These are phyloP conservation scores for Phytophthora meadii DNA, from an alignment of 352 stramenopile species.

Conservation along the genomic window DNA sequence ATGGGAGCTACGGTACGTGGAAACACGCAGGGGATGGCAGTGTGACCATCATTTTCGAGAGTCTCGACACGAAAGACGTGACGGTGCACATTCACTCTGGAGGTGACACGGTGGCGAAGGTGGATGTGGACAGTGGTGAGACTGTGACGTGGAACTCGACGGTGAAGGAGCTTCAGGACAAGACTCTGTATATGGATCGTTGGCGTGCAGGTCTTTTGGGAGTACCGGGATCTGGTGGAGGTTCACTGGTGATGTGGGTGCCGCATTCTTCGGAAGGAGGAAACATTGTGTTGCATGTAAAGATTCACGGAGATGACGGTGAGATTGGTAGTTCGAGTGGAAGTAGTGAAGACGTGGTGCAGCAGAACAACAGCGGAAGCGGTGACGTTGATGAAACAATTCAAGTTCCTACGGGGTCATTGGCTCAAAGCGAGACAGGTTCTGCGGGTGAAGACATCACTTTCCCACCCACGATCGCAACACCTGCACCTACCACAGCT, in stretches of 20 bases:
- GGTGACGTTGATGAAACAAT: too few relatives aligned
- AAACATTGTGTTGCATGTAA: conserved; percentile 41
- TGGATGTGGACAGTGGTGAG: conserved; percentile 42
- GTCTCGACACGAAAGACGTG: conserved; percentile 45
- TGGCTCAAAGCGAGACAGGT: too few relatives aligned
- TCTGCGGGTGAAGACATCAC: not conserved
- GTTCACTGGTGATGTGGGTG: conserved; percentile 56
- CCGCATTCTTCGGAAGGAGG: conserved; percentile 34
- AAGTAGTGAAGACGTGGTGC: not conserved
- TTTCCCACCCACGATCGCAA: conserved; percentile 7
- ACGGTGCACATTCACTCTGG: conserved; percentile 51
- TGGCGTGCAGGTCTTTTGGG: conserved; percentile 48
- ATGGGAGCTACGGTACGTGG: conserved; percentile 45
- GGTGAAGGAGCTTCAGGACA: conserved; percentile 47
- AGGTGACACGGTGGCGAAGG: conserved; percentile 38
- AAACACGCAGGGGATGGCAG: conserved; percentile 39
- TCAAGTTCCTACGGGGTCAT: too few relatives aligned
- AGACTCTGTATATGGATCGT: conserved; percentile 59
- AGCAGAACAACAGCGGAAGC: not conserved
- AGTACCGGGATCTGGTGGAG: conserved; percentile 38
- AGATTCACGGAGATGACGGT: conserved; percentile 39
- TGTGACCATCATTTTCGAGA: conserved; percentile 50
- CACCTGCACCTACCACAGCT: conserved; percentile 16
- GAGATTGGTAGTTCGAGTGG: conserved; percentile 14
- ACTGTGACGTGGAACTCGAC: conserved; percentile 48